Base-by-base conservation (phyloP, 345 rosid species). In the Microthlaspi erraticum region DNA sequence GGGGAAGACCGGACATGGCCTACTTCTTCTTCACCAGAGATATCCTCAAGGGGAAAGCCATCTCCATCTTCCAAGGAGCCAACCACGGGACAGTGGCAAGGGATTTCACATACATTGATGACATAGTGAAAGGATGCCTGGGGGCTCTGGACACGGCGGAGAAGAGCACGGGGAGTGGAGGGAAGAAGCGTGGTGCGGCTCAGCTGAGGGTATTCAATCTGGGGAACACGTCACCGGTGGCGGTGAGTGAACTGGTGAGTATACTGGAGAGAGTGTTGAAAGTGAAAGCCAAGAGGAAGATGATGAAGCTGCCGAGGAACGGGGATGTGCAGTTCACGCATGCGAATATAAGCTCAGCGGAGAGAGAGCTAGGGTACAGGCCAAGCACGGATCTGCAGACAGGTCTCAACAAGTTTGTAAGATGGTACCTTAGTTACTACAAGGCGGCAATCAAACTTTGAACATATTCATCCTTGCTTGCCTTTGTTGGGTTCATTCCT, bases 301-400 rank as follows among this genome's bases (percentile, higher is more conserved):
- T 91, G 19, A 76, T 83, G 90, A 84, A 86, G 85, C 67, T 91
- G 88, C 97, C 97, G 0, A 77, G 90, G 60, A 92, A 92, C 54
- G 98, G 98, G 8, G 98, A 92, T 78, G 98, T 92, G 71, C 93
- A 61, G 46, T 88, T 83, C 67, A 92, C 98, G n/a, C 98, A 92
- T 81, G 98, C 97, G 0, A 92, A 92, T 34, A 90, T 88, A 58
- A 92, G 92, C 69, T 82, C 14, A 10, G 98, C 96, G 6, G 77
- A 85, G 58, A 78, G 82, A 70, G 93, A 92, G 82, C 81, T 92
- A 8, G 86, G 96, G 41, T 92, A 92, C 75, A 88, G 83, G 68
- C 96, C 98, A 2, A 83, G 86, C 26, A 90, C 95, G 0, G 91
- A 92, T 85, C 81, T 92, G 80, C 95, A 90, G 70, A 77, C 86